Evolutionary conservation across 2,329 filamentous ascomycete species (phyloP).

Genomic region (Paracamarosporium sp.): DNA sequence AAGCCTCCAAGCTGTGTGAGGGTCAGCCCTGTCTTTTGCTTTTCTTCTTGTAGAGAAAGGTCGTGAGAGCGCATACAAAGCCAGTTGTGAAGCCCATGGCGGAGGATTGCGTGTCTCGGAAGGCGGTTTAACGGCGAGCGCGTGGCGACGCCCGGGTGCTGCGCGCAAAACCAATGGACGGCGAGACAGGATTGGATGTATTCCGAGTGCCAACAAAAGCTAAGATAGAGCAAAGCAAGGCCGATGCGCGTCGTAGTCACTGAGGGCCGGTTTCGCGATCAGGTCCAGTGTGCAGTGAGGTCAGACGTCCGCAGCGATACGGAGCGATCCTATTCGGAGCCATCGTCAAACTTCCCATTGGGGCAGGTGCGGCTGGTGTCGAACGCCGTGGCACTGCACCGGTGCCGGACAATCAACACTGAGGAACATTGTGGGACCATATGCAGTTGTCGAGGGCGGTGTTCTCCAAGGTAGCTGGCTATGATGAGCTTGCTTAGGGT

Average conservation of each 20-base stretch:
- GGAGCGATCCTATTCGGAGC: neutral
- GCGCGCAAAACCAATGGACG: slow-evolving; percentile 2
- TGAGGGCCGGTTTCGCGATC: neutral
- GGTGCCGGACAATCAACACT: too few relatives aligned
- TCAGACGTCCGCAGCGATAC: slow-evolving; percentile 3
- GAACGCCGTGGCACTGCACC: neutral
- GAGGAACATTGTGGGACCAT: too few relatives aligned
- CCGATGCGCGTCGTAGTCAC: neutral
- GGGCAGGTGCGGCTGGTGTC: neutral
- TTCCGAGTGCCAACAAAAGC: neutral
- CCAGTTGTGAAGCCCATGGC: slow-evolving; percentile 60
- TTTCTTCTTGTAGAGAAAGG: too few relatives aligned
- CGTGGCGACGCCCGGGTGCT: neutral
- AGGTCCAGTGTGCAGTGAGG: slow-evolving; percentile 1
- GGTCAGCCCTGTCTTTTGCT: slow-evolving; percentile 4
- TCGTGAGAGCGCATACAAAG: slow-evolving; percentile 49
- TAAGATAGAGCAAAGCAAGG: neutral
- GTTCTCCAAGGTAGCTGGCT: too few relatives aligned
- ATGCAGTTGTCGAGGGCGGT: too few relatives aligned
- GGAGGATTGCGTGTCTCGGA: neutral
- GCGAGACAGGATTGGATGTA: neutral
- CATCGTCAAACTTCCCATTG: neutral
- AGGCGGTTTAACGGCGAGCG: neutral
- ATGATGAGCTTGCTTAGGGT: too few relatives aligned
- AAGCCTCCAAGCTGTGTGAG: slow-evolving; percentile 55